Evolutionary conservation across 2,329 filamentous ascomycete genomes (phyloP), one percentile per base, ranked within the genome.

Genomic region (Aureobasidium sp.): DNA sequence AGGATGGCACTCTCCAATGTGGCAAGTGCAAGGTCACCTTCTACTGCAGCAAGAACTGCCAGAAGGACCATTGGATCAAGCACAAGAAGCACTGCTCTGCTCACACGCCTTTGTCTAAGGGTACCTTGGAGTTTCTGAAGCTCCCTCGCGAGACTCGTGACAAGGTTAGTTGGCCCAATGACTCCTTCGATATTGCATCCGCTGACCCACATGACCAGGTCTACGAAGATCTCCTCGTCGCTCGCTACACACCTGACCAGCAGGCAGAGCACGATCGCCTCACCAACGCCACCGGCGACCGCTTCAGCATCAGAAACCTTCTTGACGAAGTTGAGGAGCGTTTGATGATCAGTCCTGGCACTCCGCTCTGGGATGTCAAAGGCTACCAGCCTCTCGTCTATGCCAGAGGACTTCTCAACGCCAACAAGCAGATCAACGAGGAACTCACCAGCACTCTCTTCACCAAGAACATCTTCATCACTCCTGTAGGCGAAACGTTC

Each of bases 41-140:
- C 39, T 57, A 57, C 30, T 57, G 53, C 30, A 47, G 53, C 41
- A 44, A 57, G 29, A 15, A 5, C 30, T 57, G 53, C 41, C 53
- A 57, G 39, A 57, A 57, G 53, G n/a, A 34, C 3, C 53, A 57
- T 29, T 45, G 53, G 53, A 5, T n/a, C 39, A 57, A 57, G 41
- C 53, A 57, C 53, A 57, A 57, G 53, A 32, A 57, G 16, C 53
- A 57, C 41, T 57, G 53, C 29, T 25, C n/a, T 45, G 10, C 29
- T 29, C 29, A 45, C 30, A 15, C 8, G 13, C 29, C 39, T 3
- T 13, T 57, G 29, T 41, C 53, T 36, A 10, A 13, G 25, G 53
- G 53, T 30, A 57, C 41, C 6, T 36, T 57, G 8, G 25, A 34
- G n/a, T 57, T 57, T 45, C 30, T 57, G 25, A 42, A 57, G 13